These are phyloP conservation scores for Zizania palustris DNA, from an alignment of 202 grass and related monocot species.

Conservation along the genomic window DNA sequence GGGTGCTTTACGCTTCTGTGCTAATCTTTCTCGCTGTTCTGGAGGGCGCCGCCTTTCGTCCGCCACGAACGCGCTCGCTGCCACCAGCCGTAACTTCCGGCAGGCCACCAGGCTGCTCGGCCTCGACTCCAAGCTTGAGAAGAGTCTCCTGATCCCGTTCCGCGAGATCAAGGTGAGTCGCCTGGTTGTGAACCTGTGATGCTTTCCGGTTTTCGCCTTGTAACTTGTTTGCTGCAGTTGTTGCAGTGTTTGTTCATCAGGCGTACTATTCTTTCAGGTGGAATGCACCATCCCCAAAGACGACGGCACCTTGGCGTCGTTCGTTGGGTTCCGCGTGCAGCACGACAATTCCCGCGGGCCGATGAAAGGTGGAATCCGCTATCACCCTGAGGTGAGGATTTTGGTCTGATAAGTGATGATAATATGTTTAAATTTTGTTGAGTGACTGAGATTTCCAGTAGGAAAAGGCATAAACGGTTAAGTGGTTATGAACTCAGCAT, in stretches of 20 bases:
- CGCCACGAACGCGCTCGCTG: slow-evolving; percentile 95
- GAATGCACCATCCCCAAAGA: slow-evolving; percentile 97
- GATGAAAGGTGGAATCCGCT: slow-evolving; percentile 98
- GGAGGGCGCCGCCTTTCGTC: background rate
- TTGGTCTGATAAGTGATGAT: background rate
- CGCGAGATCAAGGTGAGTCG: slow-evolving; percentile 83
- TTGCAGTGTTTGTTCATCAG: background rate
- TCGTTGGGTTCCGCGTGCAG: slow-evolving; percentile 88
- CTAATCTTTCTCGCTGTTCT: slow-evolving; percentile 29
- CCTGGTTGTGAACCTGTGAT: background rate
- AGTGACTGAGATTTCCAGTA: background rate
- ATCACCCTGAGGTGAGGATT: slow-evolving; percentile 74
- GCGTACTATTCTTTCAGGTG: slow-evolving; percentile 52
- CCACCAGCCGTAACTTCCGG: slow-evolving; percentile 92
- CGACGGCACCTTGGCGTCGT: slow-evolving; percentile 78
- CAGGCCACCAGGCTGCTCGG: slow-evolving; percentile 71
- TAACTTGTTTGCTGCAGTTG: slow-evolving; percentile 25
- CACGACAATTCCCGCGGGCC: slow-evolving; percentile 94
- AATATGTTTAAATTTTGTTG: slow-evolving; percentile 12
- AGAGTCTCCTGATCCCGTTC: slow-evolving; percentile 92
- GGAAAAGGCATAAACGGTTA: background rate
- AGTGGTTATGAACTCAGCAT: background rate
- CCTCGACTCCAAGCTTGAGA: slow-evolving; percentile 97
- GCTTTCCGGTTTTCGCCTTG: background rate
- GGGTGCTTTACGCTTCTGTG: background rate